phyloP scores from a whole-genome alignment of 2,329 filamentous ascomycete genomes.

The Ascomycota sp. region DNA sequence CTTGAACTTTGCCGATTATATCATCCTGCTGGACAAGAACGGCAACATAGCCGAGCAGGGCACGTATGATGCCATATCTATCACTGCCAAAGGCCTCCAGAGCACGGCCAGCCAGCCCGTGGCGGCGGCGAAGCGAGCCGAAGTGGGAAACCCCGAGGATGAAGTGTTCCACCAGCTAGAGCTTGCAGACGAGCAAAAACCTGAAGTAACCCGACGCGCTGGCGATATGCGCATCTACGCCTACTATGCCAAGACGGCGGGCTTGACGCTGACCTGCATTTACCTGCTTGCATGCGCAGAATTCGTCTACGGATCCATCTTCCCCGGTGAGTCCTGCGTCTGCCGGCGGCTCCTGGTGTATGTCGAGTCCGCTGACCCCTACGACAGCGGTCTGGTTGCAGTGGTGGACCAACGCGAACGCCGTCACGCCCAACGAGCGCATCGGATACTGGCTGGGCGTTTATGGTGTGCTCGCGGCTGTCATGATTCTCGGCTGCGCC shows the following conservation, averaged over 20 bases:
- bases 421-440: conserved; percentile 3
- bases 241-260: conserved; percentile 5
- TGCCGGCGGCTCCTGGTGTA: background rate
- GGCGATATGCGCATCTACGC: conserved; percentile 5
- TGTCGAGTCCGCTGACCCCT: background rate
- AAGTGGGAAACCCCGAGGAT: conserved; percentile 4
- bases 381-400: conserved; percentile 7
- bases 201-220: conserved; percentile 1
- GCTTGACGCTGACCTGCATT: conserved; percentile 2
- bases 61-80: conserved; percentile 3
- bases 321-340: conserved; percentile 3
- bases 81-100: conserved; percentile 1
- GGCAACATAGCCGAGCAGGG: conserved; percentile 7
- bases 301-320: conserved; percentile 6
- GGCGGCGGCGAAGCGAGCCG: background rate
- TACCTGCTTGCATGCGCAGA: conserved; percentile 5
- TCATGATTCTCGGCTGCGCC: conserved; percentile 4
- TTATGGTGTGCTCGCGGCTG: conserved; percentile 3
- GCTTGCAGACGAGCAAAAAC: conserved; percentile 3
- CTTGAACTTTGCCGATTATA: conserved; percentile 6
- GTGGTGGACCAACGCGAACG: conserved; percentile 7
- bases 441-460: conserved; percentile 6
- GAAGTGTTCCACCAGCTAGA: conserved; percentile 3
- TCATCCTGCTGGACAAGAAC: conserved; percentile 6
- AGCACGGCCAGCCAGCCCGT: conserved; percentile 1